phyloP scores from a whole-genome alignment of 2,329 filamentous ascomycete genomes.

The Aspergillus vadensis region DNA sequence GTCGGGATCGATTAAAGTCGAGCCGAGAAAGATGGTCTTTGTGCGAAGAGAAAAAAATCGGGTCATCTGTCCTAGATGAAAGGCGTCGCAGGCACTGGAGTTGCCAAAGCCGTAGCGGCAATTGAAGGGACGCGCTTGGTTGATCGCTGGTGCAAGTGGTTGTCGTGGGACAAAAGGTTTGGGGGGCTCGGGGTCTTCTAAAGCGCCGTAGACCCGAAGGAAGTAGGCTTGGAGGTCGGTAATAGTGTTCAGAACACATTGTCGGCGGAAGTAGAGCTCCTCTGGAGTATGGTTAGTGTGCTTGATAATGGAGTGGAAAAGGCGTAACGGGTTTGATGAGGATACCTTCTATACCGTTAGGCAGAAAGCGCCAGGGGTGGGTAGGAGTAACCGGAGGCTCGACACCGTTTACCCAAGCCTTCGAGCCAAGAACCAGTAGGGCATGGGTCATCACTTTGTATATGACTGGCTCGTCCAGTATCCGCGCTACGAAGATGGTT shows the following conservation, averaged over 20 bases:
- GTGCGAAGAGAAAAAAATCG: conserved; percentile 46
- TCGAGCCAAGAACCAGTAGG: conserved; percentile 42
- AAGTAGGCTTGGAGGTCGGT: conserved; percentile 47
- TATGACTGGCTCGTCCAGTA: conserved; percentile 32
- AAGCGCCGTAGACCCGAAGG: conserved; percentile 42
- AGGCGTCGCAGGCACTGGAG: conserved; percentile 46
- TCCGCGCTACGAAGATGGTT: conserved; percentile 40
- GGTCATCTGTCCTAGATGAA: conserved; percentile 48
- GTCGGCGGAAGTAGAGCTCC: conserved; percentile 46
- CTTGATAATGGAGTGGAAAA: no score
- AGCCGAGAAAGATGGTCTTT: conserved; percentile 46
- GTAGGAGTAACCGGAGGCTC: conserved; percentile 23
- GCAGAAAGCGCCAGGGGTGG: conserved; percentile 41
- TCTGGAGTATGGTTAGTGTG: conserved; percentile 30
- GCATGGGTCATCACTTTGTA: conserved; percentile 36
- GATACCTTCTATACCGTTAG: conserved; percentile 45
- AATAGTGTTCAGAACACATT: conserved; percentile 46
- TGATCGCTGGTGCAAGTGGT: conserved; percentile 19
- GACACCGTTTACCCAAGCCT: conserved; percentile 36
- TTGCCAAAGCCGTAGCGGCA: conserved; percentile 46
- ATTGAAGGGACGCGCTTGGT: conserved; percentile 35
- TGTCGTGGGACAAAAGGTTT: conserved; percentile 16
- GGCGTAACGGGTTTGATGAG: background rate
- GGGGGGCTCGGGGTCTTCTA: conserved; percentile 30
- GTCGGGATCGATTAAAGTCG: conserved; percentile 40